Conservation (phyloP, 2,329 filamentous ascomycete species). For the Pseudogymnoascus sp. region DNA sequence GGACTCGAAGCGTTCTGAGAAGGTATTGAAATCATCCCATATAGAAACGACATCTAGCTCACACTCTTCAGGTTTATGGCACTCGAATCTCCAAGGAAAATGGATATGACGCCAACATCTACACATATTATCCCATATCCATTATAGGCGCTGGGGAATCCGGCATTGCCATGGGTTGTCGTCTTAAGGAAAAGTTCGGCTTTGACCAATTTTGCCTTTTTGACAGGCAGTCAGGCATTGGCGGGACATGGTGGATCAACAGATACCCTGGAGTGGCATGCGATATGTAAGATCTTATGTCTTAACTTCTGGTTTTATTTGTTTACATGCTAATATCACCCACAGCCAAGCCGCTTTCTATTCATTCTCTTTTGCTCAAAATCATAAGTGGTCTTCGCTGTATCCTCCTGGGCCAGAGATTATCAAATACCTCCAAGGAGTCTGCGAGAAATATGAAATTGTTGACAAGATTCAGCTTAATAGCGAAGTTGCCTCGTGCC, state of each 20-base stretch:
- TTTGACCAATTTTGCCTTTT: conserved; percentile 51
- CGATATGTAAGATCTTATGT: conserved; percentile 34
- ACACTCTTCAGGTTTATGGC: conserved; percentile 21
- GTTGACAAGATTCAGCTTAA: conserved; percentile 50
- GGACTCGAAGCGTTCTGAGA: background rate
- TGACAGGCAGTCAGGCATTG: conserved; percentile 46
- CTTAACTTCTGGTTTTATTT: background rate
- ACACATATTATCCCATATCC: conserved; percentile 40
- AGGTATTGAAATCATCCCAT: background rate
- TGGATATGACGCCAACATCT: conserved; percentile 30
- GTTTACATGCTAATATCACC: conserved; percentile 14
- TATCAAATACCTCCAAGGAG: conserved; percentile 41
- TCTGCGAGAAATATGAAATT: conserved; percentile 43
- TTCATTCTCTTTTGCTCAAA: conserved; percentile 46
- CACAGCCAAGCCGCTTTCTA: conserved; percentile 46
- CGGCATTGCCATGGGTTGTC: conserved; percentile 50
- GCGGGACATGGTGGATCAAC: conserved; percentile 54
- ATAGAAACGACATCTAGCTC: background rate
- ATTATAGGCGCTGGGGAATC: conserved; percentile 51
- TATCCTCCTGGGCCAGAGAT: conserved; percentile 42
- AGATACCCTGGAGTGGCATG: conserved; percentile 46
- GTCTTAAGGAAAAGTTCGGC: conserved; percentile 42
- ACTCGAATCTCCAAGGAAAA: conserved; percentile 32
- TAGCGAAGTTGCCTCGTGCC: conserved; percentile 43
- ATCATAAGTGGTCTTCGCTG: conserved; percentile 41